Percentiles rank a stretch among this genome's conserved stretches.
These are phyloP conservation scores for Pseudopyricularia javanii DNA, from an alignment of 2,329 filamentous ascomycete genomes.

Conservation along the genomic window DNA sequence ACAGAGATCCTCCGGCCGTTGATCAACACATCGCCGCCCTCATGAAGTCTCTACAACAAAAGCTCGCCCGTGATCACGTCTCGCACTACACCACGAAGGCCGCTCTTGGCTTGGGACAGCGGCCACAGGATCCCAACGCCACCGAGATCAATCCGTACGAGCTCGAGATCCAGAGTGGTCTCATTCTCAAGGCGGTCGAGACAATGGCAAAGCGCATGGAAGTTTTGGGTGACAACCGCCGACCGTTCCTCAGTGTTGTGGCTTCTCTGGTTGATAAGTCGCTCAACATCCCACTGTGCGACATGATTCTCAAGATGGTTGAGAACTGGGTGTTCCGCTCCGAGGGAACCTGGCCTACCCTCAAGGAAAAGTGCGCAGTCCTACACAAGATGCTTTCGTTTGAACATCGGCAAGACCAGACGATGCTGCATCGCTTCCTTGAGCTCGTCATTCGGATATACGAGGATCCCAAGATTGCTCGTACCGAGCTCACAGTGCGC, in stretches of 20 bases:
- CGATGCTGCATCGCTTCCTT: slow-evolving; percentile 83
- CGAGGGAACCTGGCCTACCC: slow-evolving; percentile 86
- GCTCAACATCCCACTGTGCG: slow-evolving; percentile 71
- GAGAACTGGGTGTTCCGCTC: slow-evolving; percentile 94
- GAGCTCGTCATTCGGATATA: slow-evolving; percentile 97
- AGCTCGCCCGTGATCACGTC: slow-evolving; percentile 89
- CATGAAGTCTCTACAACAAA: slow-evolving; percentile 87
- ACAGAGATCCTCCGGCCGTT: slow-evolving; percentile 73
- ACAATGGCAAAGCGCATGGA: slow-evolving; percentile 88
- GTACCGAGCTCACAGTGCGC: slow-evolving; percentile 89
- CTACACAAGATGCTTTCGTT: slow-evolving; percentile 99
- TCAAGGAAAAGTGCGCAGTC: slow-evolving; percentile 98
- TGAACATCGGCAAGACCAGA: slow-evolving; percentile 70
- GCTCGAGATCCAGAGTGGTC: slow-evolving; percentile 72
- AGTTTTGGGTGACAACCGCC: slow-evolving; percentile 74
- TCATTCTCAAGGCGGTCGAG: slow-evolving; percentile 93
- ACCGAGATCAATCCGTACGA: slow-evolving; percentile 62
- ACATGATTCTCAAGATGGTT: slow-evolving; percentile 87
- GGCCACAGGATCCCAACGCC: slow-evolving; percentile 33
- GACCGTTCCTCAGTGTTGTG: slow-evolving; percentile 89
- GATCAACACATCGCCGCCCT: slow-evolving; percentile 78
- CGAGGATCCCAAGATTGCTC: slow-evolving; percentile 89
- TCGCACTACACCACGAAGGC: slow-evolving; percentile 48
- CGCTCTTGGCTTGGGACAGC: neutral
- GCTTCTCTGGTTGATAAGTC: slow-evolving; percentile 95